A percentile compares a stretch with the other conserved stretches of the same genome.
Conservation (phyloP, 2,329 filamentous ascomycete species). For the Sporothrix protearum region DNA sequence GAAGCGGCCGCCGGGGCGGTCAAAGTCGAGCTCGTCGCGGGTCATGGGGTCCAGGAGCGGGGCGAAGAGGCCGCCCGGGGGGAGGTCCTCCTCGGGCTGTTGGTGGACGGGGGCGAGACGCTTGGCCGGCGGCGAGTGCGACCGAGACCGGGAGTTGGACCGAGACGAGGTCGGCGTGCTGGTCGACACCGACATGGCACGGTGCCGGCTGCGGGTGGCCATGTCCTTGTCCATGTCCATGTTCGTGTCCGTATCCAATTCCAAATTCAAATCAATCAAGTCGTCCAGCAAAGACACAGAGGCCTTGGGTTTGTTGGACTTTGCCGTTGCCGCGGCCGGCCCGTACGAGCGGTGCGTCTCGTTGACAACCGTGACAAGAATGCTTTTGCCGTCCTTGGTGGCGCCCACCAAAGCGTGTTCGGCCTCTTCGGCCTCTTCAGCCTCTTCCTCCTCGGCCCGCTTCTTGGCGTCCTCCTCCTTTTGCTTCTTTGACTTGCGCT, state of each 20-base stretch:
- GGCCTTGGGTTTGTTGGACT: background rate
- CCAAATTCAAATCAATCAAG: background rate
- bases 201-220: background rate
- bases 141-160: background rate
- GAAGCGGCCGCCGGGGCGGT: slow-evolving; percentile 15
- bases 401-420: background rate
- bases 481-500: slow-evolving; percentile 2
- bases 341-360: too few relatives aligned
- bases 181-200: background rate
- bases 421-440: background rate
- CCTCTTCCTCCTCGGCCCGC: background rate
- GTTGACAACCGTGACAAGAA: background rate
- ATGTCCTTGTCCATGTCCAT: too few relatives aligned
- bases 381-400: background rate
- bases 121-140: background rate
- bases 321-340: background rate
- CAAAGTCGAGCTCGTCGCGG: background rate
- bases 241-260: too few relatives aligned
- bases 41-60: background rate
- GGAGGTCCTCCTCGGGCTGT: background rate
- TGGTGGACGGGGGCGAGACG: background rate
- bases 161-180: background rate
- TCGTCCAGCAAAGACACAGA: background rate
- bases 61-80: background rate
- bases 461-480: background rate